Conservation (phyloP, 257 asterid genomes). For the Plantago elongata region DNA sequence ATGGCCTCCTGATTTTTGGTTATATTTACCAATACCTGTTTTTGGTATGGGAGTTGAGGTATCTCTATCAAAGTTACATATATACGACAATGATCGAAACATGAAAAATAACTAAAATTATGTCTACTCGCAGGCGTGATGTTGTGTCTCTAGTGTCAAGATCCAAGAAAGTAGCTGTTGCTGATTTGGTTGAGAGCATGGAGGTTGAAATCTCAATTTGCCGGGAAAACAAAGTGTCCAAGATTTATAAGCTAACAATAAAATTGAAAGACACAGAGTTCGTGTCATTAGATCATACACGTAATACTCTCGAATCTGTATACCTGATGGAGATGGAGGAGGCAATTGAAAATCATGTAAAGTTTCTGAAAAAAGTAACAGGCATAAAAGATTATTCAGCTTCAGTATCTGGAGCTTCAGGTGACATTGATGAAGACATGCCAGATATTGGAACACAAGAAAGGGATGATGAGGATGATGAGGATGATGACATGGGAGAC, state of each 20-base stretch:
- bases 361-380: conserved; percentile 39
- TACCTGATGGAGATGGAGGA: conserved; percentile 66
- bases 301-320: conserved; percentile 42
- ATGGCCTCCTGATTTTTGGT: too few species aligned
- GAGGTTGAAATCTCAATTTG: conserved; percentile 48
- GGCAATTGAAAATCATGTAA: conserved; percentile 65
- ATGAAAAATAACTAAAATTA: conserved; percentile 8
- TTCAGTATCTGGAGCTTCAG: conserved; percentile 30
- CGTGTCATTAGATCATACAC: conserved; percentile 47
- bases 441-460: conserved; percentile 27
- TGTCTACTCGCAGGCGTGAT: conserved; percentile 48
- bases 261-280: conserved; percentile 59
- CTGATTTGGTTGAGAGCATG: conserved; percentile 83
- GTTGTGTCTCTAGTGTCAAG: conserved; percentile 60
- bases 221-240: conserved; percentile 22
- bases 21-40: too few species aligned
- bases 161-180: conserved; percentile 66
- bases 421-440: conserved; percentile 41
- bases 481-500: conserved; percentile 52
- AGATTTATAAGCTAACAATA: conserved; percentile 56
- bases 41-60: too few species aligned
- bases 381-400: conserved; percentile 50
- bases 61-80: too few species aligned
- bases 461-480: conserved; percentile 41
- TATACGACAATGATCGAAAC: neutral